These are phyloP conservation scores for Alternaria sp. DNA, from an alignment of 2,329 filamentous ascomycete species.

Conservation along the genomic window DNA sequence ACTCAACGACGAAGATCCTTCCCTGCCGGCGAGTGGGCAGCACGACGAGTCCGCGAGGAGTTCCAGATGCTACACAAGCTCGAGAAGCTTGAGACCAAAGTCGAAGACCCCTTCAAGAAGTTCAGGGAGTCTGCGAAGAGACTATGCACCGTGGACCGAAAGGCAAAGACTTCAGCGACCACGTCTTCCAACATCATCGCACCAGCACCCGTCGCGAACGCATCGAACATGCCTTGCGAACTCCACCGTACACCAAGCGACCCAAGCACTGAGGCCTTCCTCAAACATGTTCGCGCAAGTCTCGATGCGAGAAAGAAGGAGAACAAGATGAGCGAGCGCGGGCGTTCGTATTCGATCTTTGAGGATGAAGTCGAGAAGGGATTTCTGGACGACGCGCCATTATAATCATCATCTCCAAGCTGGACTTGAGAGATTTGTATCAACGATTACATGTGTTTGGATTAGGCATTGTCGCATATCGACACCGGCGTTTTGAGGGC, in stretches of 20 bases:
- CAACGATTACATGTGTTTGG: background rate
- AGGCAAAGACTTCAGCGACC: background rate
- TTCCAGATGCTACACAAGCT: conserved; percentile 6
- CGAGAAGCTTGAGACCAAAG: background rate
- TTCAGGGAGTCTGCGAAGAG: background rate
- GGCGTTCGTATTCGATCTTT: conserved; percentile 14
- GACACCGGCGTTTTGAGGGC: background rate
- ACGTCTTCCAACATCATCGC: background rate
- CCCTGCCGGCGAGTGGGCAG: conserved; percentile 5
- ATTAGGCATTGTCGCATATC: background rate
- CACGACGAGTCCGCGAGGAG: conserved; percentile 1
- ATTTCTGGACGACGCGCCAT: conserved; percentile 14
- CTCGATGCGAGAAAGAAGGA: conserved; percentile 14
- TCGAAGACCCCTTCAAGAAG: background rate
- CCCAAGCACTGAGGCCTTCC: conserved; percentile 13
- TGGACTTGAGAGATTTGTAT: background rate
- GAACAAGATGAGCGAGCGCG: background rate
- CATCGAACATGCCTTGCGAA: background rate
- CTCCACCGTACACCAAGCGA: conserved; percentile 9
- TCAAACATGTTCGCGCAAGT: conserved; percentile 20
- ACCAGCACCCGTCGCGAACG: background rate
- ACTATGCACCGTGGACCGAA: conserved; percentile 3
- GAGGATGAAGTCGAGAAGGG: conserved; percentile 18
- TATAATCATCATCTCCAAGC: background rate
- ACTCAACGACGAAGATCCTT: conserved; percentile 15